A percentile compares a stretch with the other conserved stretches of the same genome.
Conservation (phyloP, 345 rosid species). For the Angophora floribunda region DNA sequence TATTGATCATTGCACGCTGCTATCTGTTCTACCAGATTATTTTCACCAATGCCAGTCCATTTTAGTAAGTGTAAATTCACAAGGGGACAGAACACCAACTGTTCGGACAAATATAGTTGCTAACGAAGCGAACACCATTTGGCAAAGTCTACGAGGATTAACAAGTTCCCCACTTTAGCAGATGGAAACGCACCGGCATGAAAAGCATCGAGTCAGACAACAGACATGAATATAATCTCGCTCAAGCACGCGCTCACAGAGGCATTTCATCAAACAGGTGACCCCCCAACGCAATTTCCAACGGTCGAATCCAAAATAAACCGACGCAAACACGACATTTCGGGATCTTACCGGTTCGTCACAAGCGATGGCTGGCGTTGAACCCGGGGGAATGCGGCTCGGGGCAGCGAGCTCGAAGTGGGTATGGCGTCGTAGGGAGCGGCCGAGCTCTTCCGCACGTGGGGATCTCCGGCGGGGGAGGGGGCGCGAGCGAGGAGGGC, state of each 20-base stretch:
- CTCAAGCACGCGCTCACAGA: neutral
- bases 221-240: neutral
- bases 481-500: neutral
- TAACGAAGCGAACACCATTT: neutral
- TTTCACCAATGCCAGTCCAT: neutral
- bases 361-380: neutral
- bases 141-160: neutral
- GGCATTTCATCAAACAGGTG: neutral
- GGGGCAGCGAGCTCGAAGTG: neutral
- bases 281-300: neutral
- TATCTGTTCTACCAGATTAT: neutral
- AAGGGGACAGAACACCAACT: accelerated
- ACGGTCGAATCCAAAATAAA: neutral
- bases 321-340: neutral
- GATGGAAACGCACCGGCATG: neutral
- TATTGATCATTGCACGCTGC: neutral
- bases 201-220: neutral
- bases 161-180: neutral
- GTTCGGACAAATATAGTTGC: neutral
- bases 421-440: neutral
- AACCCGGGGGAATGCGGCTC: neutral
- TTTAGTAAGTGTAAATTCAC: neutral
- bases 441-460: neutral
- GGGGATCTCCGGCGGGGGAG: neutral
- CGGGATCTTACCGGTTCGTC: neutral